Base-by-base conservation (phyloP, 805 yeast genomes). In the Wickerhamiella sorbophila region DNA sequence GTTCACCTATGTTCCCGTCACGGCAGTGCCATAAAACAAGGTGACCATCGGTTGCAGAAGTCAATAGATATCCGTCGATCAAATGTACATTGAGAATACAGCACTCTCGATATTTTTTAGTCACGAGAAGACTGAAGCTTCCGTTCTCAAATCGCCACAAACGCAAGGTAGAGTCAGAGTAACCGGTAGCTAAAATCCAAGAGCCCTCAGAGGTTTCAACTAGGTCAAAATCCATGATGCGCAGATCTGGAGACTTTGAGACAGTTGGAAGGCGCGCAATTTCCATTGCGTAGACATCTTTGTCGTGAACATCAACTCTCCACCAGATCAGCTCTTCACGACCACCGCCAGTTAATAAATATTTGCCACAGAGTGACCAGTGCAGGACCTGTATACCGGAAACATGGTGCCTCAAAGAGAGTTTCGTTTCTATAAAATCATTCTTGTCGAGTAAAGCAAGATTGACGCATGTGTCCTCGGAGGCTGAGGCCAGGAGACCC, bases 281-380 rank as follows among this genome's bases (percentile, higher is more conserved):
- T 32, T 75, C 66, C 0, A 55, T 55, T 20, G 79, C 67, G 22
- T 70, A 66, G 1, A 79, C 75, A 12, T 55, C 55, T 1, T 52
- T 47, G 5, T 50, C 51, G 14, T 52, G 58, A 3, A 61, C 59
- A 29, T 65, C 58, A 1, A 85, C 48, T 44, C 70, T 71, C 98
- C 98, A 91, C 5, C 84, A 61, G 48, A 72, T 71, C 36, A 91
- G 70, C 60, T 91, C 98, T 57, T 91, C 98, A 54, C 91, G 73
- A 0, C 95, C 65, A 0, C 71, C 63, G 48, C 69, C 71, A 31
- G 86, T 64, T 42, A 83, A 73, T 44, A 64, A 45, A 33, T 42
- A 55, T 17, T 41, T 31, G 1, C 66, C 67, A 32, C 56, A 54
- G 0, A 52, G 42, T 5, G 63, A 49, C 70, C 70, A 65, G n/a